Conservation (phyloP, 768 basidiomycete genomes). For the Suillus ampliporus region DNA sequence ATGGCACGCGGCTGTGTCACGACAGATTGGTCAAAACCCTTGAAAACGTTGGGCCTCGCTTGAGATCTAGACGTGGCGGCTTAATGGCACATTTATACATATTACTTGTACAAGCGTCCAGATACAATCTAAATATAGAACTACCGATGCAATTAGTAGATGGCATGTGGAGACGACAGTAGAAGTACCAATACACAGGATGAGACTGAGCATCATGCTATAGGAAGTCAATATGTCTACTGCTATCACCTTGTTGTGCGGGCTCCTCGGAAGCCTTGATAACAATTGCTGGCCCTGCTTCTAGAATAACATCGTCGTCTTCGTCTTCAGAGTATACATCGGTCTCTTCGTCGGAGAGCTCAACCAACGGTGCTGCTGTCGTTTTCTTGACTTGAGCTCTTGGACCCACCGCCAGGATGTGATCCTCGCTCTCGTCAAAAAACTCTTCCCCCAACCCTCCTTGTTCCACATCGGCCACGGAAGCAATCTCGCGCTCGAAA, state of each 20-base stretch:
- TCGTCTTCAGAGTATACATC: constrained; percentile 54
- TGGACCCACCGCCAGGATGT: constrained; percentile 63
- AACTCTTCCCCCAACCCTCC: constrained; percentile 41
- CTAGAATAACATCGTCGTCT: constrained; percentile 73
- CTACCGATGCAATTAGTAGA: constrained; percentile 2
- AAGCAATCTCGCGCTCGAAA: constrained; percentile 68
- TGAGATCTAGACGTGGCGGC: neutral
- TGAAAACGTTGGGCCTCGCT: neutral
- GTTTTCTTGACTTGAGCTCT: constrained; percentile 48
- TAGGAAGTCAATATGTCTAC: neutral
- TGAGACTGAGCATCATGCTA: neutral
- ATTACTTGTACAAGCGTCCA: constrained; percentile 1
- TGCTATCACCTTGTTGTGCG: constrained; percentile 5
- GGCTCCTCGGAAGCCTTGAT: constrained; percentile 40
- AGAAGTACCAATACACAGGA: constrained; percentile 1
- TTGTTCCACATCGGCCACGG: constrained; percentile 42
- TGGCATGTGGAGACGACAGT: neutral
- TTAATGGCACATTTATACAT: neutral
- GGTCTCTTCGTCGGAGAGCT: constrained; percentile 43
- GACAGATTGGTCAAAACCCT: neutral
- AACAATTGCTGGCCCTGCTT: constrained; percentile 71
- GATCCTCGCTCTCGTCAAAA: constrained; percentile 46
- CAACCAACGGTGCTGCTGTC: constrained; percentile 35
- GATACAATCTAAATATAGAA: constrained; percentile 11
- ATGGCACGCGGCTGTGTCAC: neutral